phyloP scores from a whole-genome alignment of 768 basidiomycete species.

The Xerocomellus intermedius region DNA sequence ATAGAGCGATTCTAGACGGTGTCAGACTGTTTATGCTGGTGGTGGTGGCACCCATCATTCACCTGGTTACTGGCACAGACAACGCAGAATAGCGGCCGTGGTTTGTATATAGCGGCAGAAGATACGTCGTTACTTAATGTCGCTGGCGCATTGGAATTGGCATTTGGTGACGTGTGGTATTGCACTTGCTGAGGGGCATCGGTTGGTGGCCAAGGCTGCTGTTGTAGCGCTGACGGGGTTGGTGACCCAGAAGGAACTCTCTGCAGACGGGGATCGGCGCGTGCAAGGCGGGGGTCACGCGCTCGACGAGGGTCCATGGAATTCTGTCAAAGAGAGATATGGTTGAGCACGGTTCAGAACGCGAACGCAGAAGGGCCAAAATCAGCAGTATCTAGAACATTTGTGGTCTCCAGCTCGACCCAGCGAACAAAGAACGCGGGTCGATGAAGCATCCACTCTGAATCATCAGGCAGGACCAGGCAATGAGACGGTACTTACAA shows the following conservation, averaged over 20 bases:
- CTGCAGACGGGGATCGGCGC: constrained; percentile 65
- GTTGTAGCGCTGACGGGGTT: constrained; percentile 25
- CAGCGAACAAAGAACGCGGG: constrained; percentile 46
- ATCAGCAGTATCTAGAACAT: constrained; percentile 97
- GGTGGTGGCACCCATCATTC: constrained; percentile 6
- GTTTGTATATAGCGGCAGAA: constrained; percentile 45
- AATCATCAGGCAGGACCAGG: constrained; percentile 59
- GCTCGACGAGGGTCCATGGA: constrained; percentile 78
- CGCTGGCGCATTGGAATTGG: not conserved
- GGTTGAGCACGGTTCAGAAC: constrained; percentile 17
- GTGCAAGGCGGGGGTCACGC: constrained; percentile 77
- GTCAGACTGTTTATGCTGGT: constrained; percentile 12
- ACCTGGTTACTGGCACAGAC: constrained; percentile 99
- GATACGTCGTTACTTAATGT: constrained; percentile 7
- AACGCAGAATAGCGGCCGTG: constrained; percentile 88
- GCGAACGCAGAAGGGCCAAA: constrained; percentile 22
- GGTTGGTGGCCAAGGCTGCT: constrained; percentile 25
- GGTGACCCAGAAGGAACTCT: constrained; percentile 42
- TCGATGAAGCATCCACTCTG: constrained; percentile 91
- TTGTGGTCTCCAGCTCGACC: constrained; percentile 73
- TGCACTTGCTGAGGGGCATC: constrained; percentile 20
- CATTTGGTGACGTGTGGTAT: constrained; percentile 14
- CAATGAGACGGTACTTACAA: constrained; percentile 21
- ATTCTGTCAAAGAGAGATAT: constrained; percentile 9
- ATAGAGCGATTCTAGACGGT: constrained; percentile 85